phyloP scores from a whole-genome alignment of 2,329 filamentous ascomycete genomes.

The Scytalidium lignicola region DNA sequence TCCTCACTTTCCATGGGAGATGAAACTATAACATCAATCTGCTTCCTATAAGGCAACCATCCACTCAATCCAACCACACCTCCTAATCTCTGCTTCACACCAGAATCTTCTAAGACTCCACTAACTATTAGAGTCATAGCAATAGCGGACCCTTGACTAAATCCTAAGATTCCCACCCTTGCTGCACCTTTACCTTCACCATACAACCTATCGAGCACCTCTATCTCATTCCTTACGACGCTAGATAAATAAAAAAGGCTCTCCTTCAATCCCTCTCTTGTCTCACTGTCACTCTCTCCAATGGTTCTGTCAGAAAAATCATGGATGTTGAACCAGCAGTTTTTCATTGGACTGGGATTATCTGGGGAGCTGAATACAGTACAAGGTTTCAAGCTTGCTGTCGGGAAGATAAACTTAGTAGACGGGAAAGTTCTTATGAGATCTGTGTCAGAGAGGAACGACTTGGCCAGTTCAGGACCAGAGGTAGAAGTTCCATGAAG shows the following conservation, averaged over 20 bases:
- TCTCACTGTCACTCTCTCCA: slow-evolving; percentile 7
- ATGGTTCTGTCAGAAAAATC: slow-evolving; percentile 18
- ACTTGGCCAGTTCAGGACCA: slow-evolving; percentile 29
- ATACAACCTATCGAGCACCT: background rate
- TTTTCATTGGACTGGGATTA: slow-evolving; percentile 2
- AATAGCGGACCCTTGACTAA: slow-evolving; percentile 21
- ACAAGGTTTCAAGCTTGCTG: slow-evolving; percentile 7
- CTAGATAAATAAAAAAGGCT: slow-evolving; percentile 8
- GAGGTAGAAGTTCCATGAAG: slow-evolving; percentile 36
- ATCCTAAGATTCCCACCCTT: slow-evolving; percentile 12
- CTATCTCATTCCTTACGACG: slow-evolving; percentile 9
- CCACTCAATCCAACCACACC: slow-evolving; percentile 18
- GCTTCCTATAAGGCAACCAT: slow-evolving; percentile 19
- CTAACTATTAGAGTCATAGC: slow-evolving; percentile 12
- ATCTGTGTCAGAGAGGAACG: slow-evolving; percentile 21
- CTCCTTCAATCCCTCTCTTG: slow-evolving; percentile 9
- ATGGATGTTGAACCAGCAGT: slow-evolving; percentile 24
- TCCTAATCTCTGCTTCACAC: slow-evolving; percentile 4
- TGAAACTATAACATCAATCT: slow-evolving; percentile 6
- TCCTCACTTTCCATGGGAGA: background rate
- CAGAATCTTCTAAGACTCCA: slow-evolving; percentile 8
- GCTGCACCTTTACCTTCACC: background rate
- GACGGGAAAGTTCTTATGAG: slow-evolving; percentile 5
- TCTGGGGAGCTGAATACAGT: slow-evolving; percentile 15
- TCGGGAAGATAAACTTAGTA: slow-evolving; percentile 19